Conservation (phyloP, 495 filamentous ascomycete genomes). For the Pyrenopolyporus hunteri region DNA sequence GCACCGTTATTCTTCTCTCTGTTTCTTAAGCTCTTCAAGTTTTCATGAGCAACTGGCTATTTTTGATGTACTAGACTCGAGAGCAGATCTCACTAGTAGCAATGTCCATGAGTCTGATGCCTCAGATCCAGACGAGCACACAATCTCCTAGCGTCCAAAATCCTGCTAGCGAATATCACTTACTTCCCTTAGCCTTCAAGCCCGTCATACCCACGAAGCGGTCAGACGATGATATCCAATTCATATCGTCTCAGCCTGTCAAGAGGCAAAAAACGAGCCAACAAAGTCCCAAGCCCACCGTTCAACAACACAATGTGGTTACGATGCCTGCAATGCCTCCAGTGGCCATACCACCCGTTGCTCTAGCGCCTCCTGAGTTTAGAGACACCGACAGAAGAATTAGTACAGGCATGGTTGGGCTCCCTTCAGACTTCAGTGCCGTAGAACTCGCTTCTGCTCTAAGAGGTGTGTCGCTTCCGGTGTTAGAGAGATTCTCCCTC, state of each 20-base stretch:
- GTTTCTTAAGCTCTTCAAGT: neutral
- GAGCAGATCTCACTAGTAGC: neutral
- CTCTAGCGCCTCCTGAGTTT: conserved; percentile 6
- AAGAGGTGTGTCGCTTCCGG: conserved; percentile 44
- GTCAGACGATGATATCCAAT: conserved; percentile 52
- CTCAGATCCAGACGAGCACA: neutral
- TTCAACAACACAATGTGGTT: conserved; percentile 6
- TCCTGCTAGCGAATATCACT: neutral
- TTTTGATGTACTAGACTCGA: neutral
- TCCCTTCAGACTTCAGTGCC: conserved; percentile 35
- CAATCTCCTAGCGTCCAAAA: neutral
- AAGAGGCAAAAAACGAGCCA: conserved; percentile 45
- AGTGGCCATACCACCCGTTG: conserved; percentile 1
- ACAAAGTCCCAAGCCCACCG: conserved; percentile 12
- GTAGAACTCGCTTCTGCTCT: conserved; percentile 31
- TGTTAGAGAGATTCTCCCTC: conserved; percentile 37
- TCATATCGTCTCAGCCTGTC: conserved; percentile 51
- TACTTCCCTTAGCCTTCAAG: conserved; percentile 7
- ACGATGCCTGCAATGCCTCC: conserved; percentile 1
- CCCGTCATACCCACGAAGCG: conserved; percentile 24
- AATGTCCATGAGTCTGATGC: conserved; percentile 12
- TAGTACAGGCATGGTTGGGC: conserved; percentile 45
- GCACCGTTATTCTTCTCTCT: conserved; percentile 14
- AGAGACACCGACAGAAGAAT: conserved; percentile 37
- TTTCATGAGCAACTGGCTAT: neutral